phyloP scores from a whole-genome alignment of 495 filamentous ascomycete species.

The Neurospora sp. region DNA sequence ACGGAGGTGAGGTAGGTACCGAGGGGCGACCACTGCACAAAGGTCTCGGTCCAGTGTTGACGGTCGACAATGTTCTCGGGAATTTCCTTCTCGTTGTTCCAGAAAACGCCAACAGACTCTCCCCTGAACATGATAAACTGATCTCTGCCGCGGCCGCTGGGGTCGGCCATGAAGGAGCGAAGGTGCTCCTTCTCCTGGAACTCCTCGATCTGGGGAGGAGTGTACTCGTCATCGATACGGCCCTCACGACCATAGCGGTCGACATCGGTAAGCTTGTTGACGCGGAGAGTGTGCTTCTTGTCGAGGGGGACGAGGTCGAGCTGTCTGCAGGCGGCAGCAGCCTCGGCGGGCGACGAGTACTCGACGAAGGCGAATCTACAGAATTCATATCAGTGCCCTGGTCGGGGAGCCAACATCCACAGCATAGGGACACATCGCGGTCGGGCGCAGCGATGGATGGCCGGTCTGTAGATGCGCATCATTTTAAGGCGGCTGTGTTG shows the following conservation, averaged over 20 bases:
- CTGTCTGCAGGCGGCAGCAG: constrained; percentile 73
- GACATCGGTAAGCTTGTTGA: constrained; percentile 97
- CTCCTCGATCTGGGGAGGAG: constrained; percentile 60
- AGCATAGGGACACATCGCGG: background rate
- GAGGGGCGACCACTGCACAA: constrained; percentile 93
- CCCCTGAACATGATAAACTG: constrained; percentile 87
- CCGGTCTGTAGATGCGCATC: background rate
- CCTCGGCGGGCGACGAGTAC: constrained; percentile 86
- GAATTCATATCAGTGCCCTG: constrained; percentile 6
- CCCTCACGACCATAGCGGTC: constrained; percentile 93
- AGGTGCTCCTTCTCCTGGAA: constrained; percentile 92
- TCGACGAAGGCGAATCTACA: constrained; percentile 87
- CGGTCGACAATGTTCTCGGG: constrained; percentile 86
- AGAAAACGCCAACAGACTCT: constrained; percentile 88
- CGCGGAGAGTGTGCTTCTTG: constrained; percentile 85
- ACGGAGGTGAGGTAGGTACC: constrained; percentile 92
- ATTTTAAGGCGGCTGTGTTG: background rate
- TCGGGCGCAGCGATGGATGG: background rate
- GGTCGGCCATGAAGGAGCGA: constrained; percentile 82
- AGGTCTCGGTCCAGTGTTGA: constrained; percentile 90
- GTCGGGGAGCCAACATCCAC: background rate
- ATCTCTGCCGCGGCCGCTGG: constrained; percentile 77
- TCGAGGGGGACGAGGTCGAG: constrained; percentile 79
- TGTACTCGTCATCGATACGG: constrained; percentile 81
- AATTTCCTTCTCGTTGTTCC: constrained; percentile 90